Base-by-base conservation (phyloP, 371 early-diverging fungal species). In the Phascolomyces articulosus region DNA sequence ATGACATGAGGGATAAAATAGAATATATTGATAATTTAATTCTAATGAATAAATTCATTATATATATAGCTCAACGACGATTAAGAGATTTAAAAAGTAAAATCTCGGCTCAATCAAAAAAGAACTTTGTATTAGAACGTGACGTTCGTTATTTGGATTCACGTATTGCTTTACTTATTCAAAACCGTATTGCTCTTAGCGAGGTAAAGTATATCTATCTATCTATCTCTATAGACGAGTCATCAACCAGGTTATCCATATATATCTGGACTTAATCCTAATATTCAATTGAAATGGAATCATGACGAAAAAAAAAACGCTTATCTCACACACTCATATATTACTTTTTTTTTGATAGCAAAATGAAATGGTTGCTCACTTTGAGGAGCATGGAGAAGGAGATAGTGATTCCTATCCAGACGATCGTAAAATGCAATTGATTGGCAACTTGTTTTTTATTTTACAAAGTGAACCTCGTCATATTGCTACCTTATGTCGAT, bases 91-190 rank as follows among this genome's bases (percentile, higher is more conserved):
- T 96, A 44, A 97, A 97, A 75, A 76, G 85, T 31, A 88, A 89
- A 64, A 96, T 97, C 44, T 96, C 97, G 11, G 83, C 89, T 6
- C 96, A 96, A 79, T 95, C 95, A 4, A 97, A 97, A 80, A 93
- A 92, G 76, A 97, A 97, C 83, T 97, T 96, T 79, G 80, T 94
- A 31, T 81, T 97, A 15, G 97, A 97, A 69, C 86, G 95, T 60
- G 97, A 97, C 74, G 96, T 96, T 40, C 89, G 97, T 38, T 95
- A 94, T 73, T 78, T 97, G 16, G 97, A 97, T 84, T 89, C 91
- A 56, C 86, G 97, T 59, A 97, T 97, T 63, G 97, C 97, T 1
- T 79, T 96, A 23, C 75, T 97, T 58, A 96, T 97, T 74, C 95
- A 95, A 72, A 96, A 96, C 72, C 82, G 96, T 58, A 96, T 96